Percentiles rank a stretch among this genome's conserved stretches.
Conservation (phyloP, 345 rosid species). For the Eucalyptus pumila region DNA sequence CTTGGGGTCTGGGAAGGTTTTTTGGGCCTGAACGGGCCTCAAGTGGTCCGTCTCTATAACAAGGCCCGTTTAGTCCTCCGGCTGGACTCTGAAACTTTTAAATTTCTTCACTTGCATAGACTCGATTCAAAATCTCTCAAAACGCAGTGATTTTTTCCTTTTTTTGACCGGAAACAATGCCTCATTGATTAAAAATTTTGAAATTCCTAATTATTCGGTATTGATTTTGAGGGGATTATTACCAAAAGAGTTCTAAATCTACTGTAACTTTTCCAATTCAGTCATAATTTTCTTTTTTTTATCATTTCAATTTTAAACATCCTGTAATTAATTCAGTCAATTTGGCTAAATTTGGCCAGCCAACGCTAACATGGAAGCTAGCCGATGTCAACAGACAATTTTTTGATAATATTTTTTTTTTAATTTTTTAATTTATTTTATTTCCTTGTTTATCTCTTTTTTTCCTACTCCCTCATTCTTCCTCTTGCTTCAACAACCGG, state of each 20-base stretch:
- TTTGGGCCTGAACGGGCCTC: background rate
- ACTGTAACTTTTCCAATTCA: too few relatives aligned
- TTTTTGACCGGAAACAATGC: background rate
- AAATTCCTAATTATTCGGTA: background rate
- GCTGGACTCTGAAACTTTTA: background rate
- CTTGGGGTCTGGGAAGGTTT: background rate
- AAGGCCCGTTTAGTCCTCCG: background rate
- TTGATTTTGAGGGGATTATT: background rate
- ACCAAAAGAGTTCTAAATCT: too few relatives aligned
- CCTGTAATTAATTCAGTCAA: too few relatives aligned
- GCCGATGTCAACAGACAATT: fast-evolving
- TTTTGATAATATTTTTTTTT: too few relatives aligned
- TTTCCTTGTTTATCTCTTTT: too few relatives aligned
- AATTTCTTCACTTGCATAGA: background rate
- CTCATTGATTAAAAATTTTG: fast-evolving
- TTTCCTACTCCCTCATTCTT: too few relatives aligned
- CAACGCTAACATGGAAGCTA: fast-evolving
- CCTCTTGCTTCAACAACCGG: fast-evolving
- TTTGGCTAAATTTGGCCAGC: too few relatives aligned
- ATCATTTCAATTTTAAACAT: too few relatives aligned
- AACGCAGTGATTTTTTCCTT: background rate
- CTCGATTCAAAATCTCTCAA: background rate
- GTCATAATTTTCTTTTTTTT: too few relatives aligned
- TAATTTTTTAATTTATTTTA: fast-evolving
- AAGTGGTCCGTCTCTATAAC: background rate